Conservation (phyloP, 345 rosid genomes). For the Hibiscus trionum region DNA sequence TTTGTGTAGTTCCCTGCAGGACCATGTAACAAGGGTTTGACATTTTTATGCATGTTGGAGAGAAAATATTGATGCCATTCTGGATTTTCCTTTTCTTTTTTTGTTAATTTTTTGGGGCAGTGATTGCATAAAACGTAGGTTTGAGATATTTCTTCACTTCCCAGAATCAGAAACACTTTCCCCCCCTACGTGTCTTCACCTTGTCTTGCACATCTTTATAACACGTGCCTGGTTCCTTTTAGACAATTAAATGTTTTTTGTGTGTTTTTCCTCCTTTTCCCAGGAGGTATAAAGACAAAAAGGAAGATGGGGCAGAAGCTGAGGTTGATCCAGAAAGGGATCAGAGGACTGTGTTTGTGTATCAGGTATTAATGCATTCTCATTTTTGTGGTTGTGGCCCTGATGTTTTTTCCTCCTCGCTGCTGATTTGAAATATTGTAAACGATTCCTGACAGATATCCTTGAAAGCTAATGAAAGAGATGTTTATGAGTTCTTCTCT, state of each 20-base stretch:
- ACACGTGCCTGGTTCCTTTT: neutral
- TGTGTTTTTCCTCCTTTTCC: conserved; percentile 16
- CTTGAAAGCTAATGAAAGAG: conserved; percentile 92
- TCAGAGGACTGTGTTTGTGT: conserved; percentile 98
- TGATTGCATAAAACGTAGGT: conserved; percentile 3
- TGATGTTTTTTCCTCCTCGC: neutral
- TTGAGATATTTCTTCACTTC: conserved; percentile 17
- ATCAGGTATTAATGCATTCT: conserved; percentile 49
- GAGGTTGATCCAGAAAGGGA: conserved; percentile 98
- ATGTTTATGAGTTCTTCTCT: conserved; percentile 89
- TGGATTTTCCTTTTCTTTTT: conserved; percentile 5
- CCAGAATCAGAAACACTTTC: neutral
- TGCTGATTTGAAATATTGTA: conserved; percentile 6
- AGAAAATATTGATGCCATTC: conserved; percentile 27
- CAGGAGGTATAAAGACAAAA: conserved; percentile 79
- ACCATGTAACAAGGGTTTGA: conserved; percentile 43
- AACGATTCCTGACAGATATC: conserved; percentile 42
- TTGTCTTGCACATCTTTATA: neutral
- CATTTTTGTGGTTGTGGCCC: neutral
- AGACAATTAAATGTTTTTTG: neutral
- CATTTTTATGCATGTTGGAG: conserved; percentile 47
- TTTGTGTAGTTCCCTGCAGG: conserved; percentile 70
- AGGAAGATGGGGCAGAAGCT: conserved; percentile 68
- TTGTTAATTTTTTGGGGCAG: neutral
- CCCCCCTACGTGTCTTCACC: neutral